Conservation (phyloP, 768 basidiomycete genomes). For the Mycena venus region DNA sequence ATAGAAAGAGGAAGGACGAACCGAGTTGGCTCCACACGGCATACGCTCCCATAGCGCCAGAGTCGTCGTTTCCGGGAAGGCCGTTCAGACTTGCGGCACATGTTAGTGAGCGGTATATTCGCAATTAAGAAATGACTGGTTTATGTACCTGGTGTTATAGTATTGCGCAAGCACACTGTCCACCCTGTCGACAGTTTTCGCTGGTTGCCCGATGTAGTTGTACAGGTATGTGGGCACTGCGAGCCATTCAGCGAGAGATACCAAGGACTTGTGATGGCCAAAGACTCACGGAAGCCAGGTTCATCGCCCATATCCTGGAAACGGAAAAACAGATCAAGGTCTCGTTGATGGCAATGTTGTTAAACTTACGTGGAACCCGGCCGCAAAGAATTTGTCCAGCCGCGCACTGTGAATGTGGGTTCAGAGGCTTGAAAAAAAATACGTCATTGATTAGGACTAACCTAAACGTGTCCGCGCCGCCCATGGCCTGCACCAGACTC, state of each 20-base stretch:
- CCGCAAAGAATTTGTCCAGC: conserved; percentile 26
- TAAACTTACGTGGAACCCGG: conserved; percentile 26
- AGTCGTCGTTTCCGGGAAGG: conserved; percentile 31
- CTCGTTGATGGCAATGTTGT: not conserved
- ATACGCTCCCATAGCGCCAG: conserved; percentile 34
- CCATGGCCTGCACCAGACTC: conserved; percentile 14
- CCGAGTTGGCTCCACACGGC: conserved; percentile 30
- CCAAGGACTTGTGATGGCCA: no score
- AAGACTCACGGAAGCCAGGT: conserved; percentile 28
- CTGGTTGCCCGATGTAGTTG: conserved; percentile 32
- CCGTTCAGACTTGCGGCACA: not conserved
- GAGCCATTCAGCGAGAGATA: no score
- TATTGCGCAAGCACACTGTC: conserved; percentile 6
- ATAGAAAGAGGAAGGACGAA: not conserved
- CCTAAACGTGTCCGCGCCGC: conserved; percentile 25
- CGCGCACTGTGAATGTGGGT: conserved; percentile 21
- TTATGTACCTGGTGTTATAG: conserved; percentile 23
- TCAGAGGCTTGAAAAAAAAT: not conserved
- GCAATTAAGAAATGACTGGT: not conserved
- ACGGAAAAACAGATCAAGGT: not conserved
- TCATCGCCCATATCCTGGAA: conserved; percentile 36
- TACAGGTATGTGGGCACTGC: conserved; percentile 34
- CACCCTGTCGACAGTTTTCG: conserved; percentile 31
- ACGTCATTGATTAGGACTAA: not conserved
- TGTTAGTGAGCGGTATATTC: not conserved